Conservation (phyloP, 106 monocot genomes). For the Hemerocallis citrina region DNA sequence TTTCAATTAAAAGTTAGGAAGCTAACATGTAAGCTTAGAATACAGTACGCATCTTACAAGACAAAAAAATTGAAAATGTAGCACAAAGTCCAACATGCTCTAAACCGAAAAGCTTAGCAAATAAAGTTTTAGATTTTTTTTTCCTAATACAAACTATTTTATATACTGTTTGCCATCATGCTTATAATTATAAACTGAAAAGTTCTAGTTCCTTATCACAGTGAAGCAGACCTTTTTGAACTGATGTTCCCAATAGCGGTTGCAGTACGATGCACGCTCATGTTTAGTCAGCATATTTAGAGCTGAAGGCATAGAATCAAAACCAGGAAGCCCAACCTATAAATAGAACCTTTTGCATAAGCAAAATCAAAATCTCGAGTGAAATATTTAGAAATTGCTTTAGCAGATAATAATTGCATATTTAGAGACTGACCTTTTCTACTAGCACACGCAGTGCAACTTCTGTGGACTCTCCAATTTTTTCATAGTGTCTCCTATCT, state of each 20-base stretch:
- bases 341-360: constrained; percentile 9
- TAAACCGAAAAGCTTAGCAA: too few relatives aligned
- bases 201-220: not conserved
- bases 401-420: not conserved
- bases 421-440: constrained; percentile 74
- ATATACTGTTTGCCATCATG: not conserved
- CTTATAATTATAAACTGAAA: not conserved
- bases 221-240: constrained; percentile 75
- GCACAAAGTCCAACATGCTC: not conserved
- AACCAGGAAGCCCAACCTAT: constrained; percentile 99
- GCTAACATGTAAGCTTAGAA: not conserved
- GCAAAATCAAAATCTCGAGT: not conserved
- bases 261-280: constrained; percentile 96
- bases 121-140: too few relatives aligned
- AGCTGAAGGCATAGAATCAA: constrained; percentile 99
- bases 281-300: constrained; percentile 84
- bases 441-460: constrained; percentile 96
- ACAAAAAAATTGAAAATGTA: not conserved
- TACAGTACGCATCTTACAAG: not conserved
- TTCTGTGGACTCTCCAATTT: constrained; percentile 99
- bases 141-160: too few relatives aligned
- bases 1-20: not conserved
- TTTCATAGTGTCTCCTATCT: constrained; percentile 89
- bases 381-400: not conserved
- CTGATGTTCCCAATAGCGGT: constrained; percentile 96